Evolutionary conservation across 176 grass and related monocot genomes (phyloP).

Genomic region (Rhipidocladum racemiflorum): DNA sequence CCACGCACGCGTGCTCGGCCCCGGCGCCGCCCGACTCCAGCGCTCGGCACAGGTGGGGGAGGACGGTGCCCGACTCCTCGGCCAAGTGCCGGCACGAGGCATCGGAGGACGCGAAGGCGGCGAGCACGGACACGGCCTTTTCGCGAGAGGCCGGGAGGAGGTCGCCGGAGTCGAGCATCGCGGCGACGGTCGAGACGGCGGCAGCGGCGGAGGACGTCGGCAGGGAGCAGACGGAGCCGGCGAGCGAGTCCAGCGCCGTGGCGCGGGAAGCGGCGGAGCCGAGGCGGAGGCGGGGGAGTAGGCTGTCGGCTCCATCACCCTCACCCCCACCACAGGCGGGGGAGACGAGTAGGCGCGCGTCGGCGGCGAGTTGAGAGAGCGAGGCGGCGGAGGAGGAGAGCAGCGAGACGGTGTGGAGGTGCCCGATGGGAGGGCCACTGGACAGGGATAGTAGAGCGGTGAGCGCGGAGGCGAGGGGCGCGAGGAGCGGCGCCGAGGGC

Average conservation of each 20-base stretch:
- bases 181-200: slow-evolving; percentile 36
- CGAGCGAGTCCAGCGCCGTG: slow-evolving; percentile 43
- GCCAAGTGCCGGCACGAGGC: slow-evolving; percentile 15
- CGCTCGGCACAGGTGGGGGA: slow-evolving; percentile 46
- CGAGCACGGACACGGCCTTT: slow-evolving; percentile 45
- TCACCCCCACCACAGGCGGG: neutral
- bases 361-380: slow-evolving; percentile 45
- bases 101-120: slow-evolving; percentile 43
- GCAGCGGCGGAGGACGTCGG: slow-evolving; percentile 28
- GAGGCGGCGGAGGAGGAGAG: slow-evolving; percentile 44
- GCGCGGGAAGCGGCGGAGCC: slow-evolving; percentile 43
- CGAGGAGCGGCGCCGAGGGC: slow-evolving; percentile 29
- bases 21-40: slow-evolving; percentile 34
- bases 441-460: slow-evolving; percentile 36
- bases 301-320: neutral
- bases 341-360: slow-evolving; percentile 49
- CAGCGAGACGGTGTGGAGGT: slow-evolving; percentile 63
- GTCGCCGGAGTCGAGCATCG: slow-evolving; percentile 53
- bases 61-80: slow-evolving; percentile 34
- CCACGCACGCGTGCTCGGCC: slow-evolving; percentile 50
- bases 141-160: slow-evolving; percentile 36
- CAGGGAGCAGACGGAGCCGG: neutral
- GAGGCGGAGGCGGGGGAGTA: slow-evolving; percentile 40
- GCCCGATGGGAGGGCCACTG: slow-evolving; percentile 31
- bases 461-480: slow-evolving; percentile 47